Evolutionary conservation across 768 basidiomycete genomes (phyloP), one percentile per base, ranked within the genome.

Genomic region (Daedaleopsis nitida): DNA sequence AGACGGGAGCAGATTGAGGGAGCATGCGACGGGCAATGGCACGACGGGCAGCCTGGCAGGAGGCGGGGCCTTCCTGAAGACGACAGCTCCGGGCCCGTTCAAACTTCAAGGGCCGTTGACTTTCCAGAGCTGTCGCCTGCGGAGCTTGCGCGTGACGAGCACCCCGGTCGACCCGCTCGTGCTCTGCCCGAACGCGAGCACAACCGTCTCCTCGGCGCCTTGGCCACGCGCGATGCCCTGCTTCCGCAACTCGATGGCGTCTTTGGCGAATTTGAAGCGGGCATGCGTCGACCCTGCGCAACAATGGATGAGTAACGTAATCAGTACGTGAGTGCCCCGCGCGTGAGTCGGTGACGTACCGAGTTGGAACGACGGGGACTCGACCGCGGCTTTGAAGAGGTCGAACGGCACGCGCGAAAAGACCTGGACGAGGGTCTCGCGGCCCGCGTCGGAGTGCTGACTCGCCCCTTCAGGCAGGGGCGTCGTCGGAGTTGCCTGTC

Each of bases 261-360:
- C 92, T 74, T 95, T 96, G 4, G 93, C 92, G 75, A 96, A 96
- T 69, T 89, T 89, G 78, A 95, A 97, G 49, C 94, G 86, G 62
- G 86, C 84, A 72, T 95, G 93, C 75, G 92, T 91, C 59, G 89
- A 84, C 21, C 88, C 90, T 89, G 73, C n/a, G 19, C 8, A 17
- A 12, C 21, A 17, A 10, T 24, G 19, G 11, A 23, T 24, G 27
- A 38, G 42, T 5, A 58, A 32, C 27, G 19, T 60, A 44, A 59
- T 42, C 39, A 3, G 49, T 17, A 54, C 53, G 13, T 47, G 11
- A 39, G 37, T 47, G 24, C 54, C n/a, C n/a, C n/a, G n/a, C n/a
- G 7, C 37, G n/a, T 42, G 38, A 13, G 1, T 19, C 13, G 38
- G 43, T 13, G 27, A 72, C 80, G 59, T 63, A 91, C 92, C 92